A percentile compares a stretch with the other conserved stretches of the same genome.
These are phyloP conservation scores for Plasmodium sp. DNA, from an alignment of 169 alveolate genomes.

Conservation along the genomic window DNA sequence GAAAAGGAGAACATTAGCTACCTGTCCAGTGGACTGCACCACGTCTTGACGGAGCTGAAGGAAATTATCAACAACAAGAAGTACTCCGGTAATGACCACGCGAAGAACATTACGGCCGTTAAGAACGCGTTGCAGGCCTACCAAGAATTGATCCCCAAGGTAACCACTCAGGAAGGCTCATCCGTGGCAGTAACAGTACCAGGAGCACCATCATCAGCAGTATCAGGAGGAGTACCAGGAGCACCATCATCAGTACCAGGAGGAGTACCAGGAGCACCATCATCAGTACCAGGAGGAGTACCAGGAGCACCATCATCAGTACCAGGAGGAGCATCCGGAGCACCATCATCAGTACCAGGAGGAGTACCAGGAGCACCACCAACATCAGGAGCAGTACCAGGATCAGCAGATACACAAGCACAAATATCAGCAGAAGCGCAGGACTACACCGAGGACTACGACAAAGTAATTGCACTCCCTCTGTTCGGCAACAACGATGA, in stretches of 20 bases:
- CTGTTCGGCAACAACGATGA: not conserved
- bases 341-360: not conserved
- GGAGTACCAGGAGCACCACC: not conserved
- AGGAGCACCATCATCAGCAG: not conserved
- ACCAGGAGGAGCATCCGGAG: not conserved
- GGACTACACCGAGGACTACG: conserved; percentile 6
- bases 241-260: not conserved
- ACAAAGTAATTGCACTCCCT: not conserved
- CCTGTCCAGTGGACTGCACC: conserved; percentile 43
- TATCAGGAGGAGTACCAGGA: not conserved
- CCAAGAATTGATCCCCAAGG: conserved; percentile 26
- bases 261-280: not conserved
- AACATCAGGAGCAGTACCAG: not conserved
- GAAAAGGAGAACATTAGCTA: conserved; percentile 14
- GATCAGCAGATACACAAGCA: not conserved
- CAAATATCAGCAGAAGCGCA: not conserved
- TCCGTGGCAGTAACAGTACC: not conserved
- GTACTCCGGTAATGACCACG: not conserved
- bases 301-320: not conserved
- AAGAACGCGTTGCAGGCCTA: not conserved
- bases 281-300: not conserved
- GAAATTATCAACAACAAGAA: conserved; percentile 11
- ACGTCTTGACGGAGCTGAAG: conserved; percentile 28
- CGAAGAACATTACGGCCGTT: not conserved
- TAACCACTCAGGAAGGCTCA: not conserved